A percentile compares a stretch with the other conserved stretches of the same genome.
phyloP scores from a whole-genome alignment of 768 basidiomycete species.

The Hygrocybe punicea region DNA sequence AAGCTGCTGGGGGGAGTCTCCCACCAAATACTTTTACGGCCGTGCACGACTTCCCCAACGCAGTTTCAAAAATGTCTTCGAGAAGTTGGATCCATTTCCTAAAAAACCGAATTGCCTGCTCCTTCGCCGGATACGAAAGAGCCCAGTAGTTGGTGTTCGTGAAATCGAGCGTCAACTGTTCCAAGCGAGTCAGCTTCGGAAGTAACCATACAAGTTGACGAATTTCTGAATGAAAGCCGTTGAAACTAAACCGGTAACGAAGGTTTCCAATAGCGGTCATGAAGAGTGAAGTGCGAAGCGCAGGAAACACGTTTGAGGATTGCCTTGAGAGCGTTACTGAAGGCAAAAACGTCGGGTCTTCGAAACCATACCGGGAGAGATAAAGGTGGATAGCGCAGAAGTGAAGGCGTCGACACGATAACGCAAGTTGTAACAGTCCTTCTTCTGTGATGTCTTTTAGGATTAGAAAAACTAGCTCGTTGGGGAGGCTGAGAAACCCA shows the following conservation, averaged over 20 bases:
- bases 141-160: not conserved
- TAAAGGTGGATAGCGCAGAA: not conserved
- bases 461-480: not conserved
- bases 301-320: conserved; percentile 49
- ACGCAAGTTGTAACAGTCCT: not conserved
- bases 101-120: not conserved
- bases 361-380: not conserved
- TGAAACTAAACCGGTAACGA: not conserved
- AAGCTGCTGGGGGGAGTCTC: not conserved
- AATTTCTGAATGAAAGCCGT: not conserved
- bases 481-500: not conserved
- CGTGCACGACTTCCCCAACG: not conserved
- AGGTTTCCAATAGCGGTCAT: not conserved
- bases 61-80: not conserved
- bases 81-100: not conserved
- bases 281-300: conserved; percentile 20
- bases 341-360: conserved; percentile 34
- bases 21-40: not conserved
- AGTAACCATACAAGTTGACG: not conserved
- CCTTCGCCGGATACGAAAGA: not conserved
- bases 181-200: not conserved
- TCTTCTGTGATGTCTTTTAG: not conserved
- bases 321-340: conserved; percentile 48
- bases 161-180: not conserved
- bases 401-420: not conserved